Conservation (phyloP, 2,329 filamentous ascomycete genomes). For the Colletotrichum sp. region DNA sequence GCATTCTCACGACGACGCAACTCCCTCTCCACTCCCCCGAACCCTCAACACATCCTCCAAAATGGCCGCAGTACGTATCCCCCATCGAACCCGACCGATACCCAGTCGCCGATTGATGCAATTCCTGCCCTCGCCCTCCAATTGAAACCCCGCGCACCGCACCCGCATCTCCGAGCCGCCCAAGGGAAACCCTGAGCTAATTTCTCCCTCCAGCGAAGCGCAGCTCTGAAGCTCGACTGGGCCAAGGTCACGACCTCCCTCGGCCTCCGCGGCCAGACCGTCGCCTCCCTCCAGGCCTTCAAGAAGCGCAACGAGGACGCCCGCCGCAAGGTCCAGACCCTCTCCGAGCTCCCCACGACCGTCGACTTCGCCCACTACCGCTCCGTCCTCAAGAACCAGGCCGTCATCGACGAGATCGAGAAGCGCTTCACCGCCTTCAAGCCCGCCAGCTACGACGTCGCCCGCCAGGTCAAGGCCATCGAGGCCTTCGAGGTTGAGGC, state of each 20-base stretch:
- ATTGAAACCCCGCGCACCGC: constrained; percentile 8
- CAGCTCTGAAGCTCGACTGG: constrained; percentile 99
- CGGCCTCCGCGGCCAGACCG: constrained; percentile 94
- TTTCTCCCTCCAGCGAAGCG: constrained; percentile 79
- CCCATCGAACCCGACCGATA: not conserved
- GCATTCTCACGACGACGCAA: constrained; percentile 51
- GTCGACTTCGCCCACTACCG: constrained; percentile 97
- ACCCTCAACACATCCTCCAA: constrained; percentile 55
- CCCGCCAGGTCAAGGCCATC: constrained; percentile 95
- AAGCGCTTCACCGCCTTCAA: constrained; percentile 92
- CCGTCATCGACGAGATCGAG: constrained; percentile 96
- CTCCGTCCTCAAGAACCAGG: constrained; percentile 91
- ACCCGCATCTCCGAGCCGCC: not conserved
- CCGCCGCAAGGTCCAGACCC: constrained; percentile 86
- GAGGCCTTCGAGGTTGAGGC: constrained; percentile 98
- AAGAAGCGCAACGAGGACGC: constrained; percentile 99
- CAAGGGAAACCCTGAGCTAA: constrained; percentile 54
- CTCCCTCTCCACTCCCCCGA: constrained; percentile 52
- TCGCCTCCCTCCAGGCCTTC: constrained; percentile 89
- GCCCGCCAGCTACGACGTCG: constrained; percentile 90
- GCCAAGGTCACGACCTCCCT: constrained; percentile 92
- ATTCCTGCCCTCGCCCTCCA: not conserved
- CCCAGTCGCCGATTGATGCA: constrained; percentile 27
- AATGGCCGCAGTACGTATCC: constrained; percentile 72
- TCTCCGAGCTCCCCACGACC: constrained; percentile 82